phyloP scores from a whole-genome alignment of 768 basidiomycete genomes.

The Aureoboletus auriporus region DNA sequence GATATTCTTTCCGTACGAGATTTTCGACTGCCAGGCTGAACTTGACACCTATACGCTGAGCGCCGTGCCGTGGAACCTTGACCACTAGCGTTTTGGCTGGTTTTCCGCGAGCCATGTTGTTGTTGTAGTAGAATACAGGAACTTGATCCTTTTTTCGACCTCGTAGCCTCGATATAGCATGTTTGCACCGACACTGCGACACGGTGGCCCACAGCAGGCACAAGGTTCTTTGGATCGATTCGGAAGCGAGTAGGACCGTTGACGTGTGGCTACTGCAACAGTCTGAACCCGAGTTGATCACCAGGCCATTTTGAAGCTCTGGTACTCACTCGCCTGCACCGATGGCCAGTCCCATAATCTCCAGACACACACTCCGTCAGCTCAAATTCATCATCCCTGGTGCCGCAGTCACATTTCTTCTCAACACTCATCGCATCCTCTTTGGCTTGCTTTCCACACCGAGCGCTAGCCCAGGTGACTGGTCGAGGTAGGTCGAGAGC shows the following conservation, averaged over 20 bases:
- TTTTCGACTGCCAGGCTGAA: constrained; percentile 55
- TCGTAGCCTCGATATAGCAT: too few species aligned
- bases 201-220: too few species aligned
- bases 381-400: constrained; percentile 79
- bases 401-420: constrained; percentile 54
- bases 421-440: constrained; percentile 53
- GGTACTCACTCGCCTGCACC: too few species aligned
- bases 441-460: constrained; percentile 32
- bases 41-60: constrained; percentile 65
- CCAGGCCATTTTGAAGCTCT: background rate
- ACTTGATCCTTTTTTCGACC: too few species aligned
- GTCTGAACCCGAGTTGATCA: constrained; percentile 7
- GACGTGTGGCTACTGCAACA: too few species aligned
- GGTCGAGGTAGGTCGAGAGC: constrained; percentile 44
- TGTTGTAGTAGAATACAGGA: background rate
- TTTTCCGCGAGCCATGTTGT: constrained; percentile 37
- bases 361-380: constrained; percentile 57
- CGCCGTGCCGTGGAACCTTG: constrained; percentile 70
- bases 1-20: constrained; percentile 45
- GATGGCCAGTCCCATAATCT: constrained; percentile 25
- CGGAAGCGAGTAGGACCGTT: background rate
- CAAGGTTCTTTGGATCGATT: background rate
- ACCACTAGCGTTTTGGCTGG: constrained; percentile 55
- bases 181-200: too few species aligned
- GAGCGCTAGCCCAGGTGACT: constrained; percentile 37